Conservation (phyloP, 192 early-diverging fungal species). For the Entomortierella beljakovae region DNA sequence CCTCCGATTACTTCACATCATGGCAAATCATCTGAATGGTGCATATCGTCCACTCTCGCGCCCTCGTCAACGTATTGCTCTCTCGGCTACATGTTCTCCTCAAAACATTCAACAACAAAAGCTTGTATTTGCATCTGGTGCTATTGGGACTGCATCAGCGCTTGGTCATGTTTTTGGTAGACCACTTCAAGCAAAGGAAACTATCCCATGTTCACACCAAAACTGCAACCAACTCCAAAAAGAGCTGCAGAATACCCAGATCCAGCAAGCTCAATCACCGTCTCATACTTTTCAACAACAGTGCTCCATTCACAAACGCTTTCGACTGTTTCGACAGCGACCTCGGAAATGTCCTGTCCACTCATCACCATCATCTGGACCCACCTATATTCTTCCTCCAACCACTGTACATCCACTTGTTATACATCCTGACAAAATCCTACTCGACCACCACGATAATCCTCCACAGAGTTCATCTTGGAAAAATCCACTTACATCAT, state of each 20-base stretch:
- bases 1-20: background rate
- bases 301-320: constrained; percentile 39
- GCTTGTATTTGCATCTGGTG: constrained; percentile 53
- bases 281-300: constrained; percentile 50
- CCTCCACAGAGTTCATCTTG: constrained; percentile 1
- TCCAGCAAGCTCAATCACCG: constrained; percentile 41
- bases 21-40: constrained; percentile 14
- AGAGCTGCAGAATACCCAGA: constrained; percentile 7
- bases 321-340: constrained; percentile 44
- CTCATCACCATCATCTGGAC: constrained; percentile 5
- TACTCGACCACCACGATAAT: constrained; percentile 18
- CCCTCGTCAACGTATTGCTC: constrained; percentile 4
- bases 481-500: constrained; percentile 12
- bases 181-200: constrained; percentile 42
- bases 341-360: constrained; percentile 44
- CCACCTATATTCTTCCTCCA: constrained; percentile 36
- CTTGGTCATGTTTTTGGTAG: constrained; percentile 44
- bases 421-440: constrained; percentile 43
- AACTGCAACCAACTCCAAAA: constrained; percentile 31
- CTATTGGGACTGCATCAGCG: constrained; percentile 34
- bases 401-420: constrained; percentile 41
- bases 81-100: constrained; percentile 17
- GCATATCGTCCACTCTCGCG: constrained; percentile 8
- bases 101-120: constrained; percentile 9
- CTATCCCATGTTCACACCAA: constrained; percentile 27